Evolutionary conservation across 78 protist species (phyloP).

Genomic region (Dictyostelium purpureum): DNA sequence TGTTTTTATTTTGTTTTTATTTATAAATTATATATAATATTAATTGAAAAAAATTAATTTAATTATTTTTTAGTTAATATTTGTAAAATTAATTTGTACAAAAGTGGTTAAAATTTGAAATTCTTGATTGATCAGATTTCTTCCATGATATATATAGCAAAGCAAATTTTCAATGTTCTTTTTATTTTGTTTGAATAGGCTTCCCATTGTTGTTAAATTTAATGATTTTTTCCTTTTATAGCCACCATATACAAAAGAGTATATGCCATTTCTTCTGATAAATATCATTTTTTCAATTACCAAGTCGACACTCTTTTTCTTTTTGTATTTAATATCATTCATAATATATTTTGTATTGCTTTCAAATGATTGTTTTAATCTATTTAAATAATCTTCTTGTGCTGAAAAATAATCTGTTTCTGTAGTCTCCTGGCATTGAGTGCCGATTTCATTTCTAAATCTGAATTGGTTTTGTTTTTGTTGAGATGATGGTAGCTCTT

Average conservation of each 20-base stretch:
- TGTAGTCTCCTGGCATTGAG: no score
- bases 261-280: not conserved
- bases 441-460: no score
- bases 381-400: no score
- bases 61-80: not conserved
- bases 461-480: no score
- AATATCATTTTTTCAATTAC: not conserved
- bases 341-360: not conserved
- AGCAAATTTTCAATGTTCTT: no score
- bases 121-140: conserved; percentile 1
- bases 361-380: no score
- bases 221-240: not conserved
- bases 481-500: no score
- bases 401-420: no score
- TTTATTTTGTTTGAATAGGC: no score
- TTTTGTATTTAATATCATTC: not conserved
- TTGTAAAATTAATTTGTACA: not conserved
- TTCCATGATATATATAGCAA: conserved; percentile 1
- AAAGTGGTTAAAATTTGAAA: not conserved
- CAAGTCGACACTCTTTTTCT: not conserved
- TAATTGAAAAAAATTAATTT: not conserved
- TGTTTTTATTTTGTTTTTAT: not conserved
- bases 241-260: not conserved
- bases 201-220: no score
- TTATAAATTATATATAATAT: not conserved